Percentiles rank a stretch among this genome's conserved stretches.
phyloP scores from a whole-genome alignment of 2,329 filamentous ascomycete genomes.

The Bimuria novae-zelandiae region DNA sequence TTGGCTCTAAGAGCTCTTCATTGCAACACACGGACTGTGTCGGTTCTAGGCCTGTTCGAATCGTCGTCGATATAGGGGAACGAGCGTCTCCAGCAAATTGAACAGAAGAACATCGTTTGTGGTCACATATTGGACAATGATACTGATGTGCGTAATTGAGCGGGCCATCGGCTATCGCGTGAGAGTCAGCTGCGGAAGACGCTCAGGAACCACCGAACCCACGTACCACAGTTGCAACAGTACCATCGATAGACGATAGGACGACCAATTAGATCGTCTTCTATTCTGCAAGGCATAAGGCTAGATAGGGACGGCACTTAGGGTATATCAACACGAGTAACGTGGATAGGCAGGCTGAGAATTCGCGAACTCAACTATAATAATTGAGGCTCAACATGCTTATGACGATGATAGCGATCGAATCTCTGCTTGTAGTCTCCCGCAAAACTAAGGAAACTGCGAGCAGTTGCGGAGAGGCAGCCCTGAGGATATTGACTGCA shows the following conservation, averaged over 20 bases:
- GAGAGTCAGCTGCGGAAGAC: background rate
- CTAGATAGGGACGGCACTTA: background rate
- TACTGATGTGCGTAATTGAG: background rate
- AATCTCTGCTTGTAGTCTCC: background rate
- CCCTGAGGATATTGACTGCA: background rate
- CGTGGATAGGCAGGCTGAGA: slow-evolving; percentile 1
- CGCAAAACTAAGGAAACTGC: slow-evolving; percentile 7
- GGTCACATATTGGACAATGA: background rate
- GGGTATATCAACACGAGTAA: background rate
- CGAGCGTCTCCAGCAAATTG: background rate
- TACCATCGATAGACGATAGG: background rate
- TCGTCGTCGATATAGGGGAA: background rate
- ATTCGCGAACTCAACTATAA: background rate
- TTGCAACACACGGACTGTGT: background rate
- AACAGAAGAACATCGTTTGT: background rate
- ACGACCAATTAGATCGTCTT: background rate
- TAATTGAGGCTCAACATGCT: slow-evolving; percentile 11
- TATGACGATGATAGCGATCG: background rate
- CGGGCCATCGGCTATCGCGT: background rate
- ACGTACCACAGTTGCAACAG: slow-evolving; percentile 9
- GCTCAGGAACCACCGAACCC: background rate
- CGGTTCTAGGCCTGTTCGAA: background rate
- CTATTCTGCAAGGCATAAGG: slow-evolving; percentile 8
- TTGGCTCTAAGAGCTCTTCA: no score
- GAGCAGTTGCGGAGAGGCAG: slow-evolving; percentile 5